phyloP scores from a whole-genome alignment of 768 basidiomycete species.

The Tylopilus intermedius region DNA sequence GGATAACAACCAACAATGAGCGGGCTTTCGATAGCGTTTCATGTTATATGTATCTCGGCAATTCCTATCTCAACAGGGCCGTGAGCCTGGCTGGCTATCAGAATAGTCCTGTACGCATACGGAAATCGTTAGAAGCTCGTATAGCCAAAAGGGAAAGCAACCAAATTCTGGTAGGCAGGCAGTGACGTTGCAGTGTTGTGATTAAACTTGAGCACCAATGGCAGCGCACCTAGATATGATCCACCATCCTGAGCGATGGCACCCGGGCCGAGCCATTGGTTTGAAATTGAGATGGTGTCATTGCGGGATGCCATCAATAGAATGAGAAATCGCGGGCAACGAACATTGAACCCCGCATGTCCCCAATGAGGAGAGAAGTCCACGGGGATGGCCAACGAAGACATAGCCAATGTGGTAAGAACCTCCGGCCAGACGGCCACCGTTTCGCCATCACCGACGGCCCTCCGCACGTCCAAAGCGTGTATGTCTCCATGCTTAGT shows the following conservation, averaged over 20 bases:
- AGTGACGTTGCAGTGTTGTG: constrained; percentile 10
- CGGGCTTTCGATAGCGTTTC: not conserved
- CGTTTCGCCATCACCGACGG: not conserved
- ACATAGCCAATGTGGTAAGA: not conserved
- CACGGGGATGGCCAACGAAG: no score
- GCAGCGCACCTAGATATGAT: constrained; percentile 8
- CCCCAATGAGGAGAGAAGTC: not conserved
- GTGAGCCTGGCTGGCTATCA: constrained; percentile 2
- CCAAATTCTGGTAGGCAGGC: not conserved
- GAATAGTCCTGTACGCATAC: not conserved
- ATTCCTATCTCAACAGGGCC: constrained; percentile 18
- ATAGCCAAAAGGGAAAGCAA: constrained; percentile 10
- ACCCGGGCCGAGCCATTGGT: not conserved
- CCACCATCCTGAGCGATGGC: not conserved
- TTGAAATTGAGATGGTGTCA: not conserved
- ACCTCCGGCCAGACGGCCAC: not conserved
- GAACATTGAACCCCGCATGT: not conserved
- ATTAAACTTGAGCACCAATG: not conserved
- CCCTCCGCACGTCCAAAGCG: not conserved
- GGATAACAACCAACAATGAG: not conserved
- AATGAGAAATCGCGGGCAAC: not conserved
- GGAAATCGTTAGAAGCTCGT: constrained; percentile 3
- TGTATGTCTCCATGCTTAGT: not conserved
- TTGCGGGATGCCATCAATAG: not conserved
- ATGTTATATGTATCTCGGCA: constrained; percentile 25